Conservation (phyloP, 1,284 basidiomycete species). For the Ceratobasidium sp. region DNA sequence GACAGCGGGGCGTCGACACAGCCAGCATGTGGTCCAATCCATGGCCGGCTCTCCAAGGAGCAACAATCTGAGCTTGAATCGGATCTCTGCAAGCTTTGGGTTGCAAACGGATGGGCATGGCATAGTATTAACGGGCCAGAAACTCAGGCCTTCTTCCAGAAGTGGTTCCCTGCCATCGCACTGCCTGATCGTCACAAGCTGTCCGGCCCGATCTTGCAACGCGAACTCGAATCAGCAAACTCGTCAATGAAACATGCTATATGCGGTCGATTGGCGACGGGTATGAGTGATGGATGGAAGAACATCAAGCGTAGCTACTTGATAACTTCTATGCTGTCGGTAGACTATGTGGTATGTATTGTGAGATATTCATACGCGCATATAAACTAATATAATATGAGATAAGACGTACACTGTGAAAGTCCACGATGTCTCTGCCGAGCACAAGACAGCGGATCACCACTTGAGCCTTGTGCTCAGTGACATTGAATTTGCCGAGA, state of each 20-base stretch:
- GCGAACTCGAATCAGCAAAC: slow-evolving; percentile 9
- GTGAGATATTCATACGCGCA: not conserved
- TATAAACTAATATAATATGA: not conserved
- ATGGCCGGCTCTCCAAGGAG: too few relatives aligned
- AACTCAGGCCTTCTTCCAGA: slow-evolving; percentile 13
- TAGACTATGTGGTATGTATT: slow-evolving; percentile 16
- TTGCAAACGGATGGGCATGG: slow-evolving; percentile 20
- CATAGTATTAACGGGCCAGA: slow-evolving; percentile 14
- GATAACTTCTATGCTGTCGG: slow-evolving; percentile 40
- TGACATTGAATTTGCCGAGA: slow-evolving; percentile 5
- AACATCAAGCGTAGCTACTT: slow-evolving; percentile 18
- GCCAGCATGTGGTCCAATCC: too few relatives aligned
- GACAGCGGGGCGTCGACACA: too few relatives aligned
- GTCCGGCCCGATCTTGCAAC: slow-evolving; percentile 13
- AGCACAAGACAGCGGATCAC: slow-evolving; percentile 22
- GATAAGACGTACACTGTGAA: slow-evolving; percentile 20
- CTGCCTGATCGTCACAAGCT: slow-evolving; percentile 29
- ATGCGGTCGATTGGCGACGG: slow-evolving; percentile 30
- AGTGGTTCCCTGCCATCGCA: not conserved
- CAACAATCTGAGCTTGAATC: too few relatives aligned
- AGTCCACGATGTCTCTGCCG: slow-evolving; percentile 23
- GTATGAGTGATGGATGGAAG: slow-evolving; percentile 46
- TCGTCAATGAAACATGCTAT: not conserved
- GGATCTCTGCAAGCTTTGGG: not conserved
- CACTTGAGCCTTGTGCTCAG: slow-evolving; percentile 13